These are phyloP conservation scores for Hypoxylon sp. DNA, from an alignment of 2,329 filamentous ascomycete species.

Conservation along the genomic window DNA sequence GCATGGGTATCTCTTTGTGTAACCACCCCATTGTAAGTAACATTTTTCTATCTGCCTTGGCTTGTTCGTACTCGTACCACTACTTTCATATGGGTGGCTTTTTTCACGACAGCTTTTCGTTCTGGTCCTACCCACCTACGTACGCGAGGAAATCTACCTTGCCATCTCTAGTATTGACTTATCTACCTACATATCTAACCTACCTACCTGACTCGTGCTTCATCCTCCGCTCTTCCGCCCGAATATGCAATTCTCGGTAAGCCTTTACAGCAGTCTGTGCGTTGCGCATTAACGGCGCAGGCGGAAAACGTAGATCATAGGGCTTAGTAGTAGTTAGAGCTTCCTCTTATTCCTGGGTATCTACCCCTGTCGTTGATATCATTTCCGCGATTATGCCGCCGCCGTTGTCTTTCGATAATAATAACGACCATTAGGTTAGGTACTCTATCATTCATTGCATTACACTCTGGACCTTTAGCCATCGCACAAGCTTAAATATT, in stretches of 20 bases:
- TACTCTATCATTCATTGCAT: background rate
- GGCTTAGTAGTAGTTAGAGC: conserved; percentile 12
- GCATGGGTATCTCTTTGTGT: conserved; percentile 21
- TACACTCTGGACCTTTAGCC: conserved; percentile 1
- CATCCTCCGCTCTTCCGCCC: conserved; percentile 18
- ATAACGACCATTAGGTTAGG: background rate
- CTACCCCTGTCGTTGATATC: conserved; percentile 13
- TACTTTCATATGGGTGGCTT: conserved; percentile 8
- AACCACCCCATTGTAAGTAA: conserved; percentile 29
- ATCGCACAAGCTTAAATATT: conserved; percentile 29
- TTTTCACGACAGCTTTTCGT: background rate
- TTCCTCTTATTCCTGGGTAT: conserved; percentile 11
- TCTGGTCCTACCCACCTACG: conserved; percentile 22
- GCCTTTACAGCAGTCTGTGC: conserved; percentile 26
- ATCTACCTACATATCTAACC: conserved; percentile 3
- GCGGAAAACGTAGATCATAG: conserved; percentile 18
- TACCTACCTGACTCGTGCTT: conserved; percentile 23
- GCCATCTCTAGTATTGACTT: background rate
- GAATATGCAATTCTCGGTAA: conserved; percentile 33
- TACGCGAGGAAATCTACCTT: conserved; percentile 3
- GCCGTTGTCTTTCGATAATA: background rate
- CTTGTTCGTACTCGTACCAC: conserved; percentile 15
- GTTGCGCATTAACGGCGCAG: conserved; percentile 16
- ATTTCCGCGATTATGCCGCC: background rate
- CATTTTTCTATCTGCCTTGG: background rate